Percentiles rank a stretch among this genome's conserved stretches.
Evolutionary conservation across 768 basidiomycete species (phyloP).

Genomic region (Amanita thiersii): DNA sequence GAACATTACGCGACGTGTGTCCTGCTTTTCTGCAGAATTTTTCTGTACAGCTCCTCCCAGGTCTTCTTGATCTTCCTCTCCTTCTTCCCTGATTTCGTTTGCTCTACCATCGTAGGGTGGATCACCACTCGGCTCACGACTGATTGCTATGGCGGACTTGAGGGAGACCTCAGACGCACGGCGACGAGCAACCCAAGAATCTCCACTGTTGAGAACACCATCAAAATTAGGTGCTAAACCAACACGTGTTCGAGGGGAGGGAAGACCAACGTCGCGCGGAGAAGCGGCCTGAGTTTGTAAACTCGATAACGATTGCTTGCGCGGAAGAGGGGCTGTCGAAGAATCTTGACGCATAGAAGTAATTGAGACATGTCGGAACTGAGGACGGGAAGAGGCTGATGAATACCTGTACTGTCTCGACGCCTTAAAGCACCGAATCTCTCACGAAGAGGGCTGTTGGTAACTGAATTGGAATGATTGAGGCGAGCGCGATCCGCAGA

Average conservation of each 20-base stretch:
- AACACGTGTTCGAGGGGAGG: slow-evolving; percentile 62
- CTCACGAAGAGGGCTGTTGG: slow-evolving; percentile 55
- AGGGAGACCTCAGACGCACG: slow-evolving; percentile 49
- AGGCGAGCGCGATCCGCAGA: slow-evolving; percentile 52
- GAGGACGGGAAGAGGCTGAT: slow-evolving; percentile 6
- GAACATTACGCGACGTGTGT: not conserved
- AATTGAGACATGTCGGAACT: slow-evolving; percentile 6
- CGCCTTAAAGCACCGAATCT: slow-evolving; percentile 57
- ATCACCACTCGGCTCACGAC: slow-evolving; percentile 29
- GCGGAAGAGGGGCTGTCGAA: slow-evolving; percentile 42
- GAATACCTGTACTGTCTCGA: slow-evolving; percentile 62
- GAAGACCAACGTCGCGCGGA: slow-evolving; percentile 50
- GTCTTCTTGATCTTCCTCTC: slow-evolving; percentile 29
- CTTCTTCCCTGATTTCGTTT: slow-evolving; percentile 53
- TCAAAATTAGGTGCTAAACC: slow-evolving; percentile 59
- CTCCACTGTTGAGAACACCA: slow-evolving; percentile 59
- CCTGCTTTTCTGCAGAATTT: not conserved
- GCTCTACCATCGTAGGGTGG: slow-evolving; percentile 32
- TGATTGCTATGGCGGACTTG: slow-evolving; percentile 30
- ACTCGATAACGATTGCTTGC: slow-evolving; percentile 64
- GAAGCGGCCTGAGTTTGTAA: slow-evolving; percentile 45
- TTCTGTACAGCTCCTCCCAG: slow-evolving; percentile 4
- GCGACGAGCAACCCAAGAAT: slow-evolving; percentile 61
- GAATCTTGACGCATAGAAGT: slow-evolving; percentile 39
- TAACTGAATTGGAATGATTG: slow-evolving; percentile 38